Evolutionary conservation across 768 basidiomycete genomes (phyloP).

Genomic region (Pleurotus tuoliensis): DNA sequence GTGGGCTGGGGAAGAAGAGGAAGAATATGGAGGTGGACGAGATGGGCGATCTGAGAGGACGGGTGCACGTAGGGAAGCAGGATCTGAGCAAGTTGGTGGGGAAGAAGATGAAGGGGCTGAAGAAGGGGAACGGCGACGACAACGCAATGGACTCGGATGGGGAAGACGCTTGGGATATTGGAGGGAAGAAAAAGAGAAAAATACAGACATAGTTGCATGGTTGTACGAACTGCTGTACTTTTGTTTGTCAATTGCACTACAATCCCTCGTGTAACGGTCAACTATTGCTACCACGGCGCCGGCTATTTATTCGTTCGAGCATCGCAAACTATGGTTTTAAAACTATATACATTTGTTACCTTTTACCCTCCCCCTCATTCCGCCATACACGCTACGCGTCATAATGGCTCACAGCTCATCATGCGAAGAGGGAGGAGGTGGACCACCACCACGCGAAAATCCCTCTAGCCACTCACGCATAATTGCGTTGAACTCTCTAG

Average conservation of each 20-base stretch:
- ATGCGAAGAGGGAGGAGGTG: too few species aligned
- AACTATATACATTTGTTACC: too few species aligned
- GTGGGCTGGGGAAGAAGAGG: conserved; percentile 83
- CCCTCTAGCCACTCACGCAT: conserved; percentile 49
- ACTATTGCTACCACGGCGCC: too few species aligned
- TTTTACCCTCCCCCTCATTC: too few species aligned
- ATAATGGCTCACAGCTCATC: too few species aligned
- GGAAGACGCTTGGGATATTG: conserved; percentile 15
- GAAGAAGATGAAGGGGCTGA: conserved; percentile 95
- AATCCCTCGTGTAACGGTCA: too few species aligned
- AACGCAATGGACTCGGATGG: conserved; percentile 15
- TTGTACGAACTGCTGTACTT: not conserved
- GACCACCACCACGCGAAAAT: not conserved
- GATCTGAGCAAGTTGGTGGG: conserved; percentile 84
- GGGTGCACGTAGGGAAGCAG: conserved; percentile 86
- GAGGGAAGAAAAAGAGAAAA: conserved; percentile 15
- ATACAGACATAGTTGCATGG: not conserved
- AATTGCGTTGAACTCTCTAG: conserved; percentile 45
- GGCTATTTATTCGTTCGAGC: too few species aligned
- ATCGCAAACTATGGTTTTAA: too few species aligned
- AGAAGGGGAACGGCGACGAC: conserved; percentile 26
- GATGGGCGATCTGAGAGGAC: conserved; percentile 94
- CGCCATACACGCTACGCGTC: too few species aligned
- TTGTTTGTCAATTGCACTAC: too few species aligned
- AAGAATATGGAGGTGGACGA: conserved; percentile 97